A percentile compares a stretch with the other conserved stretches of the same genome.
Conservation (phyloP, 1,284 basidiomycete species). For the Tranzscheliella williamsii region DNA sequence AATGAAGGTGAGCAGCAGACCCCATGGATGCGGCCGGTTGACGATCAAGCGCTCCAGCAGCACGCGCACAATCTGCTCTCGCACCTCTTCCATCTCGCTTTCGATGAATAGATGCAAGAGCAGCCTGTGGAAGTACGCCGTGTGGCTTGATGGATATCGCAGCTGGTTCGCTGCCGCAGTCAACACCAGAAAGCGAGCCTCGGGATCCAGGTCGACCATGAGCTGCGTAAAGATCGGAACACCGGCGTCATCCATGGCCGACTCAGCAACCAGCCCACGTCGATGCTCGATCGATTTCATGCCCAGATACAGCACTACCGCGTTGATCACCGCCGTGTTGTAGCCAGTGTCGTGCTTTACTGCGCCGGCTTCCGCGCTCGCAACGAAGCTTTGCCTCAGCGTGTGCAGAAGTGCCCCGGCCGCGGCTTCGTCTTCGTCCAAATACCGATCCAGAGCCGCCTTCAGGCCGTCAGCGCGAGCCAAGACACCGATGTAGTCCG, state of each 20-base stretch:
- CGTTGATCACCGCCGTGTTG: slow-evolving; percentile 85
- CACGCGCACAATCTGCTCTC: slow-evolving; percentile 87
- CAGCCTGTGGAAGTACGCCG: slow-evolving; percentile 79
- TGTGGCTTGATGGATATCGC: slow-evolving; percentile 65
- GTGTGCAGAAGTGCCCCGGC: slow-evolving; percentile 14
- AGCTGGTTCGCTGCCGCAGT: slow-evolving; percentile 89
- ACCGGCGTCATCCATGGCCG: slow-evolving; percentile 70
- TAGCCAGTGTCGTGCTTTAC: slow-evolving; percentile 68
- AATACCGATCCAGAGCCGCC: slow-evolving; percentile 25
- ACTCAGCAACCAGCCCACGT: slow-evolving; percentile 69
- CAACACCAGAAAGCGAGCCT: slow-evolving; percentile 94
- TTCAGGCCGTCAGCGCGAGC: slow-evolving; percentile 66
- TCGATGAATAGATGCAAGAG: slow-evolving; percentile 80
- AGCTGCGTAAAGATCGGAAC: slow-evolving; percentile 74
- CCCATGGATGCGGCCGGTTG: slow-evolving; percentile 96
- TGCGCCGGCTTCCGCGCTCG: slow-evolving; percentile 3
- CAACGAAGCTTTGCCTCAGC: slow-evolving; percentile 10
- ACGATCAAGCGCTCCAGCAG: slow-evolving; percentile 91
- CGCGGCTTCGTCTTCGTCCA: slow-evolving; percentile 13
- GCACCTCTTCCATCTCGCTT: slow-evolving; percentile 69
- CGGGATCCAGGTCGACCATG: slow-evolving; percentile 79
- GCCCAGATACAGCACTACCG: slow-evolving; percentile 91
- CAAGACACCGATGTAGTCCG: slow-evolving; percentile 82
- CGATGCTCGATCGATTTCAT: slow-evolving; percentile 74
- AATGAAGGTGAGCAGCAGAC: slow-evolving; percentile 87